phyloP scores from a whole-genome alignment of 176 grass and related monocot genomes.

The Tillandsia fasciculata region DNA sequence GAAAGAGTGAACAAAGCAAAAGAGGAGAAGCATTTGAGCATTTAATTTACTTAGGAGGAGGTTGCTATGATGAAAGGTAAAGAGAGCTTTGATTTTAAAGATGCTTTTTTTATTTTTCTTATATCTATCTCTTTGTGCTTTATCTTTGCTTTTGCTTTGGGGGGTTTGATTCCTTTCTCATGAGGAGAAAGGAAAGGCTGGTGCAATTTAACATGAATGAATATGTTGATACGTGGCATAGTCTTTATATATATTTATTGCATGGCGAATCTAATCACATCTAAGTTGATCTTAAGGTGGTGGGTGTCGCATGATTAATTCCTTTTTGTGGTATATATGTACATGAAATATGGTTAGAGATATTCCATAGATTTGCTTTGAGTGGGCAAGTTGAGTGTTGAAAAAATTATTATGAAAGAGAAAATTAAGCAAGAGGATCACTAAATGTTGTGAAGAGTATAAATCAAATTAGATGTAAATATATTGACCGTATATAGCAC shows the following conservation, averaged over 20 bases:
- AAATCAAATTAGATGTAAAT: too few species aligned
- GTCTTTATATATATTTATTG: not conserved
- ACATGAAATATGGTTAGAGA: not conserved
- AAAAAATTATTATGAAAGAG: not conserved
- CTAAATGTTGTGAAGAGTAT: too few species aligned
- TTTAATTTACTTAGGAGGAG: not conserved
- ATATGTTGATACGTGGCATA: too few species aligned
- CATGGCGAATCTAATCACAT: not conserved
- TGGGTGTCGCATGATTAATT: not conserved
- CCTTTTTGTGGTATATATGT: too few species aligned
- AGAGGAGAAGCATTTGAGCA: conserved; percentile 6
- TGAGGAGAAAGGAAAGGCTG: conserved; percentile 19
- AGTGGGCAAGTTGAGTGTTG: not conserved
- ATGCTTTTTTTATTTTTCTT: conserved; percentile 19
- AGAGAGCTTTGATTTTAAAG: conserved; percentile 4
- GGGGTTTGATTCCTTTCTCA: conserved; percentile 25
- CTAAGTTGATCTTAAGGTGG: not conserved
- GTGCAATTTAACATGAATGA: not conserved
- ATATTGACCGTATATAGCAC: too few species aligned
- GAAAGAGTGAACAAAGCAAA: not conserved
- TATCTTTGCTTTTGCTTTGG: conserved; percentile 9
- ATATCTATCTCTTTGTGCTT: conserved; percentile 27
- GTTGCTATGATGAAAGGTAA: conserved; percentile 2
- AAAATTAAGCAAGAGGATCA: too few species aligned
- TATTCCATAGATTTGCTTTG: not conserved